Base-by-base conservation (phyloP, 1,139 yeast genomes). In the Saccharomycopsis hybrid region DNA sequence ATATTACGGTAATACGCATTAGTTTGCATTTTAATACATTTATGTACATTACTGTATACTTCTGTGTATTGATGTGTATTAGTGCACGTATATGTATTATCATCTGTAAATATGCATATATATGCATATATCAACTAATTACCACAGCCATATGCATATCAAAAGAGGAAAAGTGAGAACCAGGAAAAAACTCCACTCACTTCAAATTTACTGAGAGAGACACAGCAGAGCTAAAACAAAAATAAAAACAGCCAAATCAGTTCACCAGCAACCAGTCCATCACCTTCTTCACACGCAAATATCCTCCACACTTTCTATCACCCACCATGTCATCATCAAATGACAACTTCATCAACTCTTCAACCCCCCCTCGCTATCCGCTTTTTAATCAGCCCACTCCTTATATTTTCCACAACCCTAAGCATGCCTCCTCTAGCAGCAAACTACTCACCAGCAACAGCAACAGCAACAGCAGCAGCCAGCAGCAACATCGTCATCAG, bases 331-430 rank as follows among this genome's bases (percentile, higher is more conserved):
- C 30, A 33, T 40, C 33, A 29, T 37, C 41, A 11, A 44, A 11
- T 5, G 37, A 37, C n/a, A 32, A 32, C 29, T 37, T 36, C 11
- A 43, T 46, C 30, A 40, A 36, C 18, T 42, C 32, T 5, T n/a
- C 43, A 29, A 24, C 11, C 18, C 54, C 54, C 27, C 33, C 46
- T 35, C 29, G 30, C 36, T 47, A 43, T 37, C 54, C 54, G 4
- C 46, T 51, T 29, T 25, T 41, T 28, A 18, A 41, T 25, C n/a
- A n/a, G 41, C 18, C 41, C 2, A 35, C 40, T n/a, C 54, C 54
- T 11, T 46, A 29, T 13, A 48, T 51, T 18, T 51, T 49, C 33
- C 41, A 42, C 31, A n/a, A 13, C 11, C 31, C 43, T 28, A 44
- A 28, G 11, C 5, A 25, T 24, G 18, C 11, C 42, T 4, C 7